Evolutionary conservation across 2,329 filamentous ascomycete genomes (phyloP).

Genomic region (Atkinsonella texensis): DNA sequence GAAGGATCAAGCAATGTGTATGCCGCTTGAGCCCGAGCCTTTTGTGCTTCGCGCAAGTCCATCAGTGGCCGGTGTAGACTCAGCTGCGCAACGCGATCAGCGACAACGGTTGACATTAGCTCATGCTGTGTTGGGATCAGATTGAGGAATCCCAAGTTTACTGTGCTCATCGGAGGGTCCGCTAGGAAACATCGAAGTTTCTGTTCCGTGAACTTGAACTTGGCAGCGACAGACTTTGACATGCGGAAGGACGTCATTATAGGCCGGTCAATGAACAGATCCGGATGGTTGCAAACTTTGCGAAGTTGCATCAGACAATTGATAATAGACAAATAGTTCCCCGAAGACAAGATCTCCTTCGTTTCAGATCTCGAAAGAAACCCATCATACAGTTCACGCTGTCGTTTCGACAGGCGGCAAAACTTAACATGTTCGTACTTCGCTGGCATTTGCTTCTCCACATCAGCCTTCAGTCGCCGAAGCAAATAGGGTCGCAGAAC

Average conservation of each 20-base stretch:
- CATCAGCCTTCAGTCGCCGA: conserved; percentile 83
- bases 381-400: conserved; percentile 90
- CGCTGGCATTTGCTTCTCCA: conserved; percentile 97
- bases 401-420: conserved; percentile 87
- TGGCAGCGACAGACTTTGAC: conserved; percentile 61
- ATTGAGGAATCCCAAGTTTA: conserved; percentile 68
- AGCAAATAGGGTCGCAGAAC: conserved; percentile 86
- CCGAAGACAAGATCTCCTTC: conserved; percentile 74
- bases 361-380: conserved; percentile 89
- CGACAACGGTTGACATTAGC: conserved; percentile 40
- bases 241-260: conserved; percentile 97
- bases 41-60: conserved; percentile 61
- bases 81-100: conserved; percentile 48
- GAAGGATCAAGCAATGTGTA: conserved; percentile 48
- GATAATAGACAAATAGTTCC: conserved; percentile 96
- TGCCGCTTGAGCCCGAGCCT: conserved; percentile 43
- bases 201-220: conserved; percentile 61
- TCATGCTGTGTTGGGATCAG: conserved; percentile 64
- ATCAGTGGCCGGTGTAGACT: conserved; percentile 60
- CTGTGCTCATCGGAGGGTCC: conserved; percentile 46
- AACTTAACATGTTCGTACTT: conserved; percentile 98
- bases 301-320: conserved; percentile 96
- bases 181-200: conserved; percentile 55
- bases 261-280: conserved; percentile 88
- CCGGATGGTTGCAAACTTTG: conserved; percentile 97